phyloP scores from a whole-genome alignment of 1,284 basidiomycete species.

The Grifola frondosa region DNA sequence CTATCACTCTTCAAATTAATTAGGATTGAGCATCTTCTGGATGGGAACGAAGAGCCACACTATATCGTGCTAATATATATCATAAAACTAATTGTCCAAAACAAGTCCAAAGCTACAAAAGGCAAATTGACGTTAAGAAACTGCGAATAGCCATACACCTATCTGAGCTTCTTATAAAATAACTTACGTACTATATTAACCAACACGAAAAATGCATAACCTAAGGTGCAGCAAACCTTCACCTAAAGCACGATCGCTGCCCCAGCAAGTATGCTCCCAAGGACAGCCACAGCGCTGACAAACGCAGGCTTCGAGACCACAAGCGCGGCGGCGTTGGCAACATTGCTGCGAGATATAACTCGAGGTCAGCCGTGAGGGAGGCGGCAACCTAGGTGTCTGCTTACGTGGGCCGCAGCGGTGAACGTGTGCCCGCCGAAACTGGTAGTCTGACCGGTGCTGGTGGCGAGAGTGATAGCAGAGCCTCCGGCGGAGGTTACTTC shows the following conservation, averaged over 20 bases:
- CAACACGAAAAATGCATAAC: background rate
- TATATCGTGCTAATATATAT: too few species aligned
- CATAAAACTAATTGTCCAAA: background rate
- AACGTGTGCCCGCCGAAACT: conserved; percentile 9
- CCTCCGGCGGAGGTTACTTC: conserved; percentile 11
- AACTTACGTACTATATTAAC: background rate
- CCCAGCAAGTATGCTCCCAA: conserved; percentile 14
- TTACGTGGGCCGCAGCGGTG: conserved; percentile 9
- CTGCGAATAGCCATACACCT: background rate
- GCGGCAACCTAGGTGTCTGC: background rate
- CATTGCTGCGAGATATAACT: background rate
- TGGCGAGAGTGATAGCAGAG: conserved; percentile 9
- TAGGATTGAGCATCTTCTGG: too few species aligned
- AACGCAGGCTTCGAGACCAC: conserved; percentile 7
- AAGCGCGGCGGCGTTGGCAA: conserved; percentile 9
- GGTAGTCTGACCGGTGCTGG: conserved; percentile 5
- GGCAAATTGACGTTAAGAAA: background rate
- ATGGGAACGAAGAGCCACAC: too few species aligned
- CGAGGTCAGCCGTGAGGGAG: background rate
- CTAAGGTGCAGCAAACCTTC: background rate
- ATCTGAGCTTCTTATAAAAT: too few species aligned
- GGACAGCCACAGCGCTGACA: conserved; percentile 11
- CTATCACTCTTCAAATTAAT: too few species aligned
- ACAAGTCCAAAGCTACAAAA: background rate
- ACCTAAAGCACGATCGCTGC: conserved; percentile 15